Base-by-base conservation (phyloP, 73 alveolate species). In the Effrenium voratum region DNA sequence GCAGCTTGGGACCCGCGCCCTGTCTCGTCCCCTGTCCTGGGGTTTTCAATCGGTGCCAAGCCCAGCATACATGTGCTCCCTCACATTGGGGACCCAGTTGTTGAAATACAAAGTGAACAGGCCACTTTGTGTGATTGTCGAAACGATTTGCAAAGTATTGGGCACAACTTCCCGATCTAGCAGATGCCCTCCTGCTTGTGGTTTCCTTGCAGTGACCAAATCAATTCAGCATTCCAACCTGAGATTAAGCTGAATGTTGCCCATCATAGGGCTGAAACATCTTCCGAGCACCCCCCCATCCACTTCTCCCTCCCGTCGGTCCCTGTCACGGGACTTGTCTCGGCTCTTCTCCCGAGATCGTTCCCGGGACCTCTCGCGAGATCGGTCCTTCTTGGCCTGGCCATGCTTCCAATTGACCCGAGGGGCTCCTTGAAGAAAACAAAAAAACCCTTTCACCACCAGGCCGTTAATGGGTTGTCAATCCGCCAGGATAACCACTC, bases 291-390 rank as follows among this genome's bases (percentile, higher is more conserved):
- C 49, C 16, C 79, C 16, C n/a, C 41, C 79, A n/a, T 40, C 79
- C 34, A 2, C 40, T n/a, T n/a, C n/a, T n/a, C 79, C 79, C 16
- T 40, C 79, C 79, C 4, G 16, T 38, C 52, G 34, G 92, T 86
- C 94, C 94, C 94, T 43, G 46, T 86, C 94, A 4, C 94, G 94
- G 15, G 94, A 86, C 60, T 83, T 86, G 68, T 59, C 94, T 57
- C 93, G 70, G 2, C 80, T 52, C 77, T 57, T 55, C 59, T 84
- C 93, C 3, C 93, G 72, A 57, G 93, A 55, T 79, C 59, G 50
- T 55, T 84, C 80, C 3, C 94, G 82, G 10, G 94, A 86, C 68
- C 60, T 86, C 46, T 86, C 94, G 3, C 94, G 94, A 19, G 92
- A 82, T 73, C 49, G 46, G 34, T 82, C 75, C n/a, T n/a, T n/a